These are phyloP conservation scores for Samsoniella hepiali DNA, from an alignment of 2,329 filamentous ascomycete species.

Conservation along the genomic window DNA sequence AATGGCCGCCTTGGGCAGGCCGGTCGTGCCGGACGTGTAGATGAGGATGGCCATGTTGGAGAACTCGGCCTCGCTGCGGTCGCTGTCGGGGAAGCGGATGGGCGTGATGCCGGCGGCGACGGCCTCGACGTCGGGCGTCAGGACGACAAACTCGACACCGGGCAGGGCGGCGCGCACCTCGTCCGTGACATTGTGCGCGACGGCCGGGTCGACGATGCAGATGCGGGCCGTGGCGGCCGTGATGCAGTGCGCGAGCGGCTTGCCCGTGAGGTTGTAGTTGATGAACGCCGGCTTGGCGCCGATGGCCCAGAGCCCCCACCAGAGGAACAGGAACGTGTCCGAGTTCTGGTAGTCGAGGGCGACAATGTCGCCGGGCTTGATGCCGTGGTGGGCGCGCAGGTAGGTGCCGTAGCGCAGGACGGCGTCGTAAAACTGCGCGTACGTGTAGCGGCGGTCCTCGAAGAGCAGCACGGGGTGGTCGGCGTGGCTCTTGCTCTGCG, in stretches of 20 bases:
- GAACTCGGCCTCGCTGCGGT: constrained; percentile 47
- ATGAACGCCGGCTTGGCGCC: constrained; percentile 82
- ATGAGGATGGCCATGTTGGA: constrained; percentile 69
- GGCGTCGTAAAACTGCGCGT: constrained; percentile 69
- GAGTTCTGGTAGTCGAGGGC: constrained; percentile 80
- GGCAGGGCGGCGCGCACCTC: constrained; percentile 51
- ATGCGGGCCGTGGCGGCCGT: constrained; percentile 63
- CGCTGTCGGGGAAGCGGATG: constrained; percentile 55
- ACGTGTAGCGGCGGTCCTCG: constrained; percentile 67
- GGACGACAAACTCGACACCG: constrained; percentile 55
- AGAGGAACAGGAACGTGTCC: constrained; percentile 71
- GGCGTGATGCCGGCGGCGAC: constrained; percentile 51
- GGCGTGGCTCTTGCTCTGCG: constrained; percentile 49
- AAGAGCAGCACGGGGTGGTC: constrained; percentile 62
- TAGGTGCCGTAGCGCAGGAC: constrained; percentile 71
- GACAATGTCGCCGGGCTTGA: constrained; percentile 72
- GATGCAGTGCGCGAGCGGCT: constrained; percentile 71
- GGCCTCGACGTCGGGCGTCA: constrained; percentile 56
- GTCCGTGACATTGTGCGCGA: constrained; percentile 55
- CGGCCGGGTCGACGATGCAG: constrained; percentile 63
- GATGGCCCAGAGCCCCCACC: constrained; percentile 77
- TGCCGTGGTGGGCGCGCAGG: constrained; percentile 60
- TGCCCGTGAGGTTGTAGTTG: constrained; percentile 77
- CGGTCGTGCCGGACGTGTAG: constrained; percentile 83
- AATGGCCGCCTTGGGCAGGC: constrained; percentile 75